Base-by-base conservation (phyloP, 176 grass and related monocot species). In the Paspalum vaginatum region DNA sequence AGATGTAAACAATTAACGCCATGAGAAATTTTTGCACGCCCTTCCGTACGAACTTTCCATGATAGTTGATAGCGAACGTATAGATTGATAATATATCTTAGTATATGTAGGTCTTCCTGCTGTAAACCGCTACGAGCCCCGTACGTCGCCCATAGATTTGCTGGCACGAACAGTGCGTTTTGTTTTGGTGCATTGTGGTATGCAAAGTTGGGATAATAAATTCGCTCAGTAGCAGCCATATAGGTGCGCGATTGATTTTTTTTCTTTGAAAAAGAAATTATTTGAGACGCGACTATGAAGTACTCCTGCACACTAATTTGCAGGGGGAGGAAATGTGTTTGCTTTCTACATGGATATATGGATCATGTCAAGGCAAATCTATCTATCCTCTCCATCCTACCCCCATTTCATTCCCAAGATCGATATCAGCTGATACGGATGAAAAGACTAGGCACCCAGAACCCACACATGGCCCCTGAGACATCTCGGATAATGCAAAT, bases 401-500 rank as follows among this genome's bases (percentile, higher is more conserved):
- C 37, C 21, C 52, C 6, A 32, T 37, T 14, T 20, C 16, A 32
- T 32, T 32, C 32, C 32, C 32, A 32, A 32, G 2, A n/a, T n/a
- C n/a, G n/a, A 32, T 32, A 32, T 7, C 18, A 44, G 6, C 32
- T 3, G 53, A 49, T 61, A 49, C 43, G 8, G 49, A 68, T 52
- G 50, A 22, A 22, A 1, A 51, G 5, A 21, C 11, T 40, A 68
- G 20, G 11, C 53, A 50, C 15, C 25, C 11, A 8, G 22, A 18
- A 11, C 1, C 6, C 25, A 52, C n/a, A 8, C 22, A 84, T 25
- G 61, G 54, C 9, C 55, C 59, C 11, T 61, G 22, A 61, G 4
- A 61, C 58, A 65, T 61, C 26, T 65, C 73, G 0, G 42, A 79
- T n/a, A 84, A 61, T 68, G 24, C 37, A 60, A 62, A 66, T 47